Percentiles rank a stretch among this genome's conserved stretches.
phyloP scores from a whole-genome alignment of 192 early-diverging fungal genomes.

The Borealophlyctis nickersoniae region DNA sequence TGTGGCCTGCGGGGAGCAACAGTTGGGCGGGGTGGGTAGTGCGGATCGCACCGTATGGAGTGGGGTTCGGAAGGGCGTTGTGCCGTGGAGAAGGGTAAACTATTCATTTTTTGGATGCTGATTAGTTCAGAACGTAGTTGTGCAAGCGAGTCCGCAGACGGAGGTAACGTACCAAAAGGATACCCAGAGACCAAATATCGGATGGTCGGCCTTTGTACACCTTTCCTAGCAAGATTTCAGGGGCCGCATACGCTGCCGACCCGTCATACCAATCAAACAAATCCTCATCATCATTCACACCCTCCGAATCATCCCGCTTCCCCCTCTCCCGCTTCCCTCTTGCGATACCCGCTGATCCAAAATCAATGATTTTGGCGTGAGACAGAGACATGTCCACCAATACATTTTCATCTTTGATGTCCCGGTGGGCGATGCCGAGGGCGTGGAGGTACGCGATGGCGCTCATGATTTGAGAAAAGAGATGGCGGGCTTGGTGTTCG shows the following conservation, averaged over 20 bases:
- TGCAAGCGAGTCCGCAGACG: neutral
- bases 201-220: constrained; percentile 61
- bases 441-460: constrained; percentile 64
- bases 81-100: constrained; percentile 46
- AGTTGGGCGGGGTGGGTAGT: constrained; percentile 22
- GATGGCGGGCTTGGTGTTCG: constrained; percentile 59
- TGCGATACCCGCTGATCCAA: constrained; percentile 51
- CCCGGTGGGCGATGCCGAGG: constrained; percentile 69
- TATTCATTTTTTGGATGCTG: neutral
- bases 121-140: neutral
- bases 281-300: constrained; percentile 12
- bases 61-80: constrained; percentile 55
- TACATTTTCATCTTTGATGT: constrained; percentile 76
- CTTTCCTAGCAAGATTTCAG: constrained; percentile 61
- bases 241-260: constrained; percentile 56
- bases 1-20: constrained; percentile 42
- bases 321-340: too few species aligned
- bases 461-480: constrained; percentile 68
- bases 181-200: constrained; percentile 76
- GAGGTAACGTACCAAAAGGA: constrained; percentile 49
- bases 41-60: constrained; percentile 25
- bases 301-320: constrained; percentile 4
- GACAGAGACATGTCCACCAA: constrained; percentile 36
- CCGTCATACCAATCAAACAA: constrained; percentile 47
- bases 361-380: constrained; percentile 65